Evolutionary conservation across 75 land plant species (phyloP).

Genomic region (Pinus albicaulis): DNA sequence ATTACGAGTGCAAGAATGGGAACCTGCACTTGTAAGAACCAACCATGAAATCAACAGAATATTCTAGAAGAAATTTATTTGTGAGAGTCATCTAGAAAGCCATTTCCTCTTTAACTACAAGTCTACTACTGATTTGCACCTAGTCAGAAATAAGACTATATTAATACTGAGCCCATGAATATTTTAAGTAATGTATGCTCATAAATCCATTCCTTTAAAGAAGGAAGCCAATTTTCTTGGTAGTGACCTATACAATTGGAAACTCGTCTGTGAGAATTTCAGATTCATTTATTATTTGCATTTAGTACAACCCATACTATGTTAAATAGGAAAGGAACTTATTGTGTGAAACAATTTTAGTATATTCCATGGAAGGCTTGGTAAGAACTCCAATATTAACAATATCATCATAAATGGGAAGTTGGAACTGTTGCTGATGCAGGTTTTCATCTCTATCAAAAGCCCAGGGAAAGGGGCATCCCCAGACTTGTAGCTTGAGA

Average conservation of each 20-base stretch:
- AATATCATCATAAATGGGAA: neutral
- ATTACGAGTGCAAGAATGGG: slow-evolving; percentile 91
- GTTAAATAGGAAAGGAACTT: neutral
- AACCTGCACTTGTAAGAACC: slow-evolving; percentile 39
- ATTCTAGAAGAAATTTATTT: neutral
- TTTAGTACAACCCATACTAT: too few relatives aligned
- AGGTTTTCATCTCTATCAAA: neutral
- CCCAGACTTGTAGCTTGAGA: too few relatives aligned
- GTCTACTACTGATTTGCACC: neutral
- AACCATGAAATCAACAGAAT: neutral
- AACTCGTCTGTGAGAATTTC: too few relatives aligned
- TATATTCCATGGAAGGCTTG: neutral
- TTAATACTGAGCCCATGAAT: neutral
- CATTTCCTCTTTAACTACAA: neutral
- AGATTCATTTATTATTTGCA: too few relatives aligned
- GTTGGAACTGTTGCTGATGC: neutral
- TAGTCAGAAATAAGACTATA: neutral
- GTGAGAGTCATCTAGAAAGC: neutral
- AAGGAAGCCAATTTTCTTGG: neutral
- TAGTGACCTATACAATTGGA: too few relatives aligned
- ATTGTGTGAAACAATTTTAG: neutral
- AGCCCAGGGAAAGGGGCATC: neutral
- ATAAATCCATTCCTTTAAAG: neutral
- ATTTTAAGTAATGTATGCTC: neutral
- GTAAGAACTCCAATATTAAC: neutral